Percentiles rank a stretch among this genome's conserved stretches.
Conservation (phyloP, 768 basidiomycete genomes). For the Polyporus arcularius region DNA sequence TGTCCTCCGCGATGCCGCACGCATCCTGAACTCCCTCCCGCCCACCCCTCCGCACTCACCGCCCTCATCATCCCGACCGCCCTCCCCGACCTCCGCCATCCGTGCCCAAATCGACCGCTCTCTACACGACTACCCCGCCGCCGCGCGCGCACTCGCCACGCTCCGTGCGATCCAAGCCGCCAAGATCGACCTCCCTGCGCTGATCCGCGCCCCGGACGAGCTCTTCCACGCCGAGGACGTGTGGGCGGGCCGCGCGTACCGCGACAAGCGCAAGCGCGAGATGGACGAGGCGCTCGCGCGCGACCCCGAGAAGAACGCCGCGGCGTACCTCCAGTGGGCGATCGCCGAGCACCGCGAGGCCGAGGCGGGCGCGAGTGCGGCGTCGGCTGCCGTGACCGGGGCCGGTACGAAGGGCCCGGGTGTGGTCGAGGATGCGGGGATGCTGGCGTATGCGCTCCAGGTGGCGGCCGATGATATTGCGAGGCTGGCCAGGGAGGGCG, state of each 20-base stretch:
- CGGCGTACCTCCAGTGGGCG: constrained; percentile 30
- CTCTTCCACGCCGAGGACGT: constrained; percentile 38
- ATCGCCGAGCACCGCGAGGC: constrained; percentile 33
- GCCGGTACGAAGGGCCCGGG: constrained; percentile 43
- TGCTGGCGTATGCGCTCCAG: constrained; percentile 56
- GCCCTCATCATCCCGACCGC: background rate
- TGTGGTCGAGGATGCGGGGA: constrained; percentile 49
- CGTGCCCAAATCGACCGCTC: constrained; percentile 20
- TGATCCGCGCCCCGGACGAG: constrained; percentile 44
- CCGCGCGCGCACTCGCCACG: constrained; percentile 18
- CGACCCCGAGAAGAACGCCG: constrained; percentile 30
- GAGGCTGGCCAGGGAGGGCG: constrained; percentile 34
- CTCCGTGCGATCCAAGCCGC: constrained; percentile 21
- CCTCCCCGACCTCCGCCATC: constrained; percentile 7
- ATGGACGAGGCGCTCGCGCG: constrained; percentile 33
- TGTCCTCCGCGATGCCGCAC: constrained; percentile 33
- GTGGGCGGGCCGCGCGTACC: constrained; percentile 34
- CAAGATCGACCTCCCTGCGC: constrained; percentile 43
- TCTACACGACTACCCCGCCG: constrained; percentile 22
- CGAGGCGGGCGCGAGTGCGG: constrained; percentile 20
- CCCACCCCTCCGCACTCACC: constrained; percentile 1
- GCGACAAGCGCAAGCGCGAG: constrained; percentile 35
- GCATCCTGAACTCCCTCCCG: constrained; percentile 16
- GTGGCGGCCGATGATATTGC: constrained; percentile 57
- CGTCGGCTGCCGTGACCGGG: constrained; percentile 10